Percentiles rank a stretch among this genome's conserved stretches.
Conservation (phyloP, 1,139 yeast species). For the Saccharomyces pastorianus region DNA sequence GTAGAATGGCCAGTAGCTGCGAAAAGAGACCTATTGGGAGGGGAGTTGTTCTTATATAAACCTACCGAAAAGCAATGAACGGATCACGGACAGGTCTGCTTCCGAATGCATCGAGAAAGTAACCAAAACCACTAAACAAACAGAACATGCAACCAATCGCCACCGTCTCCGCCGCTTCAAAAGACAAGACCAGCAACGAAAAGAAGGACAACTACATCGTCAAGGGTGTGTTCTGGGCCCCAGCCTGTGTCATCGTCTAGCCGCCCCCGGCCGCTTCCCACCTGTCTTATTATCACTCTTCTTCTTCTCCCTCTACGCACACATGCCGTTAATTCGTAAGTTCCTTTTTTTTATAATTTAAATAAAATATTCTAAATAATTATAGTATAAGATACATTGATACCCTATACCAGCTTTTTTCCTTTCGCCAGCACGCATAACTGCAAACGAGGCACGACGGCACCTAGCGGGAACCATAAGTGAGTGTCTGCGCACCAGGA, state of each 20-base stretch:
- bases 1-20: no score
- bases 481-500: conserved; percentile 11
- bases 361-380: not conserved
- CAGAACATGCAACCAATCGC: conserved; percentile 23
- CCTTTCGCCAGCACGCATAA: no score
- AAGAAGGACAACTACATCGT: conserved; percentile 28
- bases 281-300: not conserved
- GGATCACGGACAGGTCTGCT: no score
- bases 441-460: no score
- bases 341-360: not conserved
- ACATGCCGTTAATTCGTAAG: not conserved
- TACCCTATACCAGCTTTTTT: not conserved
- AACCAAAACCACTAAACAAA: not conserved
- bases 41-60: no score
- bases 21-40: not conserved
- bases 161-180: conserved; percentile 22
- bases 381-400: not conserved
- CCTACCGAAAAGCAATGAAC: not conserved
- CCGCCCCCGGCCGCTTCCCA: no score
- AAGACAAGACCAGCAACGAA: conserved; percentile 21
- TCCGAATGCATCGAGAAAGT: no score
- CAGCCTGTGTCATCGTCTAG: conserved; percentile 27
- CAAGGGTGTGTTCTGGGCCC: conserved; percentile 23
- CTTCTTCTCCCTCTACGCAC: not conserved
- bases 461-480: not conserved